Percentiles rank a stretch among this genome's conserved stretches.
phyloP scores from a whole-genome alignment of 257 asterid species.

The Salvia miltiorrhiza region DNA sequence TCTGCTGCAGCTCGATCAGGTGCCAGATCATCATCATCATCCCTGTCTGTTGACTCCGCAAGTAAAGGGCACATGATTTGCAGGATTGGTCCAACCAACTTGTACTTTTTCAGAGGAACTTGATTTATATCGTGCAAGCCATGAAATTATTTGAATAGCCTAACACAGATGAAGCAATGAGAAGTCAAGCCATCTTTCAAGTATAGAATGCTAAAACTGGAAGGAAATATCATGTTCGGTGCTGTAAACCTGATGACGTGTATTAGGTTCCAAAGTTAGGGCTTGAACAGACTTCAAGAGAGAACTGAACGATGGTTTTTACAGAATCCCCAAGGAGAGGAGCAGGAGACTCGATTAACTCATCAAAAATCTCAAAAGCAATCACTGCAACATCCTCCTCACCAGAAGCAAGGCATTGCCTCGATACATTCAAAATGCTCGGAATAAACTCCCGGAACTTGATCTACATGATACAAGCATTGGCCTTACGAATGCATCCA shows the following conservation, averaged over 20 bases:
- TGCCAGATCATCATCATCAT: conserved; percentile 92
- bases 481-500: neutral
- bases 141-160: conserved; percentile 98
- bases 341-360: conserved; percentile 98
- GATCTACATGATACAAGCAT: conserved; percentile 44
- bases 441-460: conserved; percentile 96
- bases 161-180: conserved; percentile 32
- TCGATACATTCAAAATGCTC: conserved; percentile 87
- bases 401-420: conserved; percentile 97
- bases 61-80: conserved; percentile 95
- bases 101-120: conserved; percentile 93
- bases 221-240: neutral
- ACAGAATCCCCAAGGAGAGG: conserved; percentile 99
- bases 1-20: conserved; percentile 98
- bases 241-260: conserved; percentile 88
- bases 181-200: conserved; percentile 10
- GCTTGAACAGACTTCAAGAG: conserved; percentile 95
- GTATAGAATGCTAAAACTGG: conserved; percentile 5
- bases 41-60: conserved; percentile 70
- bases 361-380: conserved; percentile 99
- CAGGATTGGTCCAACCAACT: conserved; percentile 89
- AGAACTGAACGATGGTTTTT: conserved; percentile 86
- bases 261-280: conserved; percentile 71
- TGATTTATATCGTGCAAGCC: conserved; percentile 91
- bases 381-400: conserved; percentile 94